phyloP scores from a whole-genome alignment of 208 protist genomes.

The Herpetomonas tarakana region DNA sequence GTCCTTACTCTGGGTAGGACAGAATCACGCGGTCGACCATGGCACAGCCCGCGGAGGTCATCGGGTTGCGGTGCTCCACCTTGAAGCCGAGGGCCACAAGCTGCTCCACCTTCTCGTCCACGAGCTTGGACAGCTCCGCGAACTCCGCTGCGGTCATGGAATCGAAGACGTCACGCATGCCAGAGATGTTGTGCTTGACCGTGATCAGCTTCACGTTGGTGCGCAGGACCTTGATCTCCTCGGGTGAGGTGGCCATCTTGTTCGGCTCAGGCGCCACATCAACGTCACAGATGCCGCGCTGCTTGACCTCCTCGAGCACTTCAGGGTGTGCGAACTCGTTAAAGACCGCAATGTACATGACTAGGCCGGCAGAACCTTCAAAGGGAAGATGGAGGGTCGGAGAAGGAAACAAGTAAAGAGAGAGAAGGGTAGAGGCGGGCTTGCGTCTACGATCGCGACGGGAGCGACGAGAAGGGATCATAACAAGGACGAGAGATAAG shows the following conservation, averaged over 20 bases:
- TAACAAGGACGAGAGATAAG: too few relatives aligned
- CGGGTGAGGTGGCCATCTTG: constrained; percentile 40
- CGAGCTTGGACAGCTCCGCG: constrained; percentile 26
- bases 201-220: constrained; percentile 85
- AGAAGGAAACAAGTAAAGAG: too few relatives aligned
- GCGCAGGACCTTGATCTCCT: constrained; percentile 53
- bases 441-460: too few relatives aligned
- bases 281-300: constrained; percentile 53
- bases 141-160: constrained; percentile 36
- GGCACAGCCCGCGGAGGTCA: constrained; percentile 68
- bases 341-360: constrained; percentile 78
- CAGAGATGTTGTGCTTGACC: constrained; percentile 44
- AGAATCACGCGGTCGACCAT: constrained; percentile 85
- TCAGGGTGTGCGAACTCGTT: constrained; percentile 75
- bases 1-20: constrained; percentile 32
- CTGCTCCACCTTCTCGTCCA: constrained; percentile 43
- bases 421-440: too few relatives aligned
- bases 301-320: constrained; percentile 56
- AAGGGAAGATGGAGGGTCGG: too few relatives aligned
- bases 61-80: constrained; percentile 51
- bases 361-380: neutral
- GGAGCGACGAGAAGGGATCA: too few relatives aligned
- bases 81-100: constrained; percentile 59
- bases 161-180: constrained; percentile 37
- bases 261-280: constrained; percentile 46